These are phyloP conservation scores for Soucietia sequanensis DNA, from an alignment of 805 yeast genomes.

Conservation along the genomic window DNA sequence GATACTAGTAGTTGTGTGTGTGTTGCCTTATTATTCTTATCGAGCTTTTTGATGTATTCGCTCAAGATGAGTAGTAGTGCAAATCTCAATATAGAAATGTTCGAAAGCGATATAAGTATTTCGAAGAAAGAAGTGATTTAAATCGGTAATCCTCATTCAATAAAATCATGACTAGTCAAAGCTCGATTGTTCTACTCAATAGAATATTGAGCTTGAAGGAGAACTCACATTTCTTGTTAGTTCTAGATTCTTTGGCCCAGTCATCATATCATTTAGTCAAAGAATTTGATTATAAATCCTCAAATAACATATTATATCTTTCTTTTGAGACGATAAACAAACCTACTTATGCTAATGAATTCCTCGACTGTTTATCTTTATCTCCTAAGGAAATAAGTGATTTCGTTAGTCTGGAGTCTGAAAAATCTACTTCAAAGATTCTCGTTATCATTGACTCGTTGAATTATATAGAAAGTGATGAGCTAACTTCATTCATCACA, in stretches of 20 bases:
- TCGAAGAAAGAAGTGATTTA: too few species aligned
- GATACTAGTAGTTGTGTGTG: too few species aligned
- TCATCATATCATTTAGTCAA: conserved; percentile 54
- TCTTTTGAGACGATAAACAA: conserved; percentile 64
- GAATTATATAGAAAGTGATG: conserved; percentile 50
- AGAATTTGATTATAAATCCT: conserved; percentile 53
- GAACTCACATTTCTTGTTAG: conserved; percentile 65
- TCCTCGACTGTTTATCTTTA: conserved; percentile 42
- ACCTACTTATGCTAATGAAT: conserved; percentile 51
- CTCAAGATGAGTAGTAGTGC: too few species aligned
- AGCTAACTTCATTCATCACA: conserved; percentile 51
- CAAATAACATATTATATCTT: conserved; percentile 47
- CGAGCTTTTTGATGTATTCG: too few species aligned
- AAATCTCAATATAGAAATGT: too few species aligned
- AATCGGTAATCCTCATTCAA: too few species aligned
- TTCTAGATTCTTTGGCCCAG: conserved; percentile 70
- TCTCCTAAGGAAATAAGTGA: conserved; percentile 15
- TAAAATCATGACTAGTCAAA: conserved; percentile 32
- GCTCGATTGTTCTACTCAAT: conserved; percentile 53
- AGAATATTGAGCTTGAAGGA: conserved; percentile 73
- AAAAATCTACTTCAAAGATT: conserved; percentile 23
- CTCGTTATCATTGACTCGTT: conserved; percentile 66
- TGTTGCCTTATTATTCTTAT: too few species aligned
- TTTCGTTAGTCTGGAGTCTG: conserved; percentile 14
- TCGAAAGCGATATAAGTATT: too few species aligned